Conservation (phyloP, 208 protist genomes). For the Wallacemonas sp. region DNA sequence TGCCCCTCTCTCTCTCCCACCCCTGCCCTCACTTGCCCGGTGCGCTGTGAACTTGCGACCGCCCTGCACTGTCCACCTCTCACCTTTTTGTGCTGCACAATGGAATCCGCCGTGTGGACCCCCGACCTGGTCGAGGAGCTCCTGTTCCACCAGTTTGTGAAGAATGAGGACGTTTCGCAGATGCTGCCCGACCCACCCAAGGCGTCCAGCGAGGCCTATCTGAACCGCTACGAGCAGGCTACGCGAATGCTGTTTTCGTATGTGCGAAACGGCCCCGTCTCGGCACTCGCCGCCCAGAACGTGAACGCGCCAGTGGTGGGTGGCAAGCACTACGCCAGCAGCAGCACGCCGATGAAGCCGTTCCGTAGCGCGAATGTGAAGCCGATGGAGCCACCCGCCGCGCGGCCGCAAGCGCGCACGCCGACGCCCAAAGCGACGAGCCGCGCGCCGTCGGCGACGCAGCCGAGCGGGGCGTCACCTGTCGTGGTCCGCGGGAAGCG, state of each 20-base stretch:
- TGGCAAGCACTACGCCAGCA: conserved; percentile 35
- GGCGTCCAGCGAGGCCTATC: conserved; percentile 47
- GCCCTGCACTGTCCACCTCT: too few species aligned
- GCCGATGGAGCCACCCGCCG: conserved; percentile 24
- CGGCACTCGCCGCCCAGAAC: conserved; percentile 74
- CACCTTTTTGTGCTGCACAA: too few species aligned
- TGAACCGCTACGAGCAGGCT: conserved; percentile 76
- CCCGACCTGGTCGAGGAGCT: conserved; percentile 83
- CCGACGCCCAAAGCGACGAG: conserved; percentile 30
- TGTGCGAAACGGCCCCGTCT: conserved; percentile 79
- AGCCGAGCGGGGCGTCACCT: conserved; percentile 22
- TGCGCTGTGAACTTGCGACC: too few species aligned
- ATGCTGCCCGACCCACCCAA: conserved; percentile 68
- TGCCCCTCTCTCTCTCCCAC: too few species aligned
- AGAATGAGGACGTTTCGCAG: conserved; percentile 78
- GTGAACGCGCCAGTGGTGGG: conserved; percentile 57
- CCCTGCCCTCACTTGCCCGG: too few species aligned
- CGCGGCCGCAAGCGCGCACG: conserved; percentile 35
- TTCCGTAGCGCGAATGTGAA: conserved; percentile 30
- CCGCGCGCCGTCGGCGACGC: conserved; percentile 20
- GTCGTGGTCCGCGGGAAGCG: conserved; percentile 29
- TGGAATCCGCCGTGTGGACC: conserved; percentile 59
- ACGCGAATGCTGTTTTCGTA: conserved; percentile 84
- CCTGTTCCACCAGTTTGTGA: conserved; percentile 88
- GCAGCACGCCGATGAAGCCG: conserved; percentile 24